phyloP scores from a whole-genome alignment of 2,329 filamentous ascomycete species.

The Colletotrichum euphorbiae region DNA sequence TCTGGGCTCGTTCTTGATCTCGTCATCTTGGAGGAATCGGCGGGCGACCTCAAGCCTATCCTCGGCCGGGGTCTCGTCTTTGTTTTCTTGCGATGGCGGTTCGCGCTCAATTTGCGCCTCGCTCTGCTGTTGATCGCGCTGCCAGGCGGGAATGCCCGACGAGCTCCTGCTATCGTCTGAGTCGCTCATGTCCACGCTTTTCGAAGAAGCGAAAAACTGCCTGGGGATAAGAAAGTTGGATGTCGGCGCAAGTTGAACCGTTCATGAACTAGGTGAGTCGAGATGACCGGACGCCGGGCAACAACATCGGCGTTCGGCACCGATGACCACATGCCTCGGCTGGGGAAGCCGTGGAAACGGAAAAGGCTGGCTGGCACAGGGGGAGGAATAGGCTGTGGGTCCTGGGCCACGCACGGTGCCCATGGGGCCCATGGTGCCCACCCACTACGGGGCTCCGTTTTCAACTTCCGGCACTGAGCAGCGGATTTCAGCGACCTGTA shows the following conservation, averaged over 20 bases:
- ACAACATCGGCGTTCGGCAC: constrained; percentile 30
- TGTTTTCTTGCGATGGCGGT: constrained; percentile 26
- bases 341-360: constrained; percentile 23
- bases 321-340: constrained; percentile 41
- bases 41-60: constrained; percentile 71
- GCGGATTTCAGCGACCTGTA: constrained; percentile 35
- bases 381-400: constrained; percentile 12
- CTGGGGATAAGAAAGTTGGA: no score
- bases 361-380: neutral
- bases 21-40: constrained; percentile 80
- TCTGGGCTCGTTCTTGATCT: constrained; percentile 74
- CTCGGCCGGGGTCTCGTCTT: constrained; percentile 40
- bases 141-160: constrained; percentile 49
- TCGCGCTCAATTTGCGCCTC: constrained; percentile 17
- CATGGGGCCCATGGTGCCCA: constrained; percentile 34
- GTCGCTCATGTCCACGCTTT: constrained; percentile 47
- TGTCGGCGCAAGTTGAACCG: neutral
- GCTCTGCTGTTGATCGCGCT: constrained; percentile 42
- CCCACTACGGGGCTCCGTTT: constrained; percentile 30
- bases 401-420: constrained; percentile 27
- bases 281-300: neutral
- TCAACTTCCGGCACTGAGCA: constrained; percentile 30
- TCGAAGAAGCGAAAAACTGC: neutral
- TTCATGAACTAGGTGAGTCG: no score
- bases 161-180: constrained; percentile 45